Evolutionary conservation across 148 eudicot species (phyloP).

Genomic region (Nepenthes gracilis): DNA sequence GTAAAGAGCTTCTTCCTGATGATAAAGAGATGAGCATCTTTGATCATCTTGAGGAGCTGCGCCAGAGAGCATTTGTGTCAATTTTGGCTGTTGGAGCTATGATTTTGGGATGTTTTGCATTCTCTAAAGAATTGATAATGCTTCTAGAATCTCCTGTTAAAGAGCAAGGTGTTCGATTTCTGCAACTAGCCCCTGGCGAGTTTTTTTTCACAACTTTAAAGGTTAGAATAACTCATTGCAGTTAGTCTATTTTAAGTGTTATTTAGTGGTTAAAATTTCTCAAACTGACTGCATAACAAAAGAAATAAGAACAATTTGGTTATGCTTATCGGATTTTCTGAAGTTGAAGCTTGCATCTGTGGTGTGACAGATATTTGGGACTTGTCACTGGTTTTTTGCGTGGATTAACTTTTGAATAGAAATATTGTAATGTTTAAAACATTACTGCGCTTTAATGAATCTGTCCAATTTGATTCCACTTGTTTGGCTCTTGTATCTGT

Average conservation of each 20-base stretch:
- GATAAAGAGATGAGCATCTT: slow-evolving; percentile 91
- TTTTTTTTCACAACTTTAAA: slow-evolving; percentile 94
- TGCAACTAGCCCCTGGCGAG: slow-evolving; percentile 97
- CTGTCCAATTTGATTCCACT: no score
- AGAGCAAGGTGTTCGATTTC: slow-evolving; percentile 83
- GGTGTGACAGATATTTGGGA: no score
- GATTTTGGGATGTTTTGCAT: slow-evolving; percentile 83
- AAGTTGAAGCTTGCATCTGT: no score
- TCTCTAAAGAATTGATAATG: slow-evolving; percentile 77
- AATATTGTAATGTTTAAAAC: no score
- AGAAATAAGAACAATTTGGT: no score
- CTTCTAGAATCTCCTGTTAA: slow-evolving; percentile 89
- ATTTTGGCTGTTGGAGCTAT: slow-evolving; percentile 91
- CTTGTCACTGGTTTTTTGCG: no score
- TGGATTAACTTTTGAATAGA: no score
- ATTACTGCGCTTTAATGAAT: no score
- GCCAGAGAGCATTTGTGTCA: slow-evolving; percentile 71
- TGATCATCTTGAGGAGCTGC: slow-evolving; percentile 93
- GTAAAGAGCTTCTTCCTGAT: slow-evolving; percentile 90
- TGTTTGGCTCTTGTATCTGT: no score
- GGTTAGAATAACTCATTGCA: slow-evolving; percentile 25
- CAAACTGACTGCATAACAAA: no score
- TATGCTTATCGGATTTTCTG: no score
- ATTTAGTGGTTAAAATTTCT: no score
- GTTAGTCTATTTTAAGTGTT: neutral